A percentile compares a stretch with the other conserved stretches of the same genome.
These are phyloP conservation scores for Lentinula raphanica DNA, from an alignment of 768 basidiomycete species.

Conservation along the genomic window DNA sequence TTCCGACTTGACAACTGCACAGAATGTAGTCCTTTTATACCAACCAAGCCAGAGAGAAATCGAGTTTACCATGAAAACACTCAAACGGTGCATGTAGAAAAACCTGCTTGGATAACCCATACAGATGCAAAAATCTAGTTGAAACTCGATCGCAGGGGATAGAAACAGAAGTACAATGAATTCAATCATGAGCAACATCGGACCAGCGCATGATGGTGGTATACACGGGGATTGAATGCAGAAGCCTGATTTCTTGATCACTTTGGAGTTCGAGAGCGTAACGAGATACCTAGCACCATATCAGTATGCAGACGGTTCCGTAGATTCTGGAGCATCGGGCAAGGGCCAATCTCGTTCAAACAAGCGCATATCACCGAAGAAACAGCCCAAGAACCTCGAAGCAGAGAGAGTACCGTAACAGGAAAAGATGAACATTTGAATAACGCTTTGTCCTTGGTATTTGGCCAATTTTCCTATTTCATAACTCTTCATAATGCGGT, in stretches of 20 bases:
- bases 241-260: background rate
- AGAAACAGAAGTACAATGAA: background rate
- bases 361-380: too few species aligned
- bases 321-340: background rate
- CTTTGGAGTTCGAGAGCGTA: background rate
- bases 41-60: background rate
- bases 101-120: background rate
- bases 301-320: too few species aligned
- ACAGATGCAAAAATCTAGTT: background rate
- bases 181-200: background rate
- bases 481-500: too few species aligned
- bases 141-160: background rate
- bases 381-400: too few species aligned
- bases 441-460: too few species aligned
- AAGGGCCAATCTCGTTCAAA: too few species aligned
- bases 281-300: background rate
- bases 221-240: background rate
- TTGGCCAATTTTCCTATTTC: too few species aligned
- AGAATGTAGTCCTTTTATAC: slow-evolving; percentile 2
- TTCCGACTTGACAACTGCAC: background rate
- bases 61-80: background rate
- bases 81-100: background rate
- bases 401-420: too few species aligned
- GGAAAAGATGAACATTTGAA: too few species aligned
- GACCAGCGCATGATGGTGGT: background rate